Evolutionary conservation across 2,329 filamentous ascomycete genomes (phyloP).

Genomic region (Apiospora saccharicola): DNA sequence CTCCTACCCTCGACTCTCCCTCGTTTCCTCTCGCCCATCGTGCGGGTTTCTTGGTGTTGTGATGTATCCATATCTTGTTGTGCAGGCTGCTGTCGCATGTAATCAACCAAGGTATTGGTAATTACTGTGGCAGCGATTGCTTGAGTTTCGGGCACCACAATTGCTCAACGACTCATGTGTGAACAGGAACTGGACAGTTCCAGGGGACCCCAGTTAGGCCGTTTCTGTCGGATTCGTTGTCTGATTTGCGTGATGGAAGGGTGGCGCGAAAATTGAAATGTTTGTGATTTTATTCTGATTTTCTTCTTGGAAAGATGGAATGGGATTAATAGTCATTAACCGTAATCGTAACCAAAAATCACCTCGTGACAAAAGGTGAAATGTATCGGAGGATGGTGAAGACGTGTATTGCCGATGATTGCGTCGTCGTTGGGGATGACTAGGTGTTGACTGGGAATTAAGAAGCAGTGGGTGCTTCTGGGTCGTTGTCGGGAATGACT

Average conservation of each 20-base stretch:
- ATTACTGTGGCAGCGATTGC: slow-evolving; percentile 35
- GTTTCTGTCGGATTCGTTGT: slow-evolving; percentile 20
- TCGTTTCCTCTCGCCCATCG: slow-evolving; percentile 19
- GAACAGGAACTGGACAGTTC: neutral
- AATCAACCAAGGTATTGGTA: slow-evolving; percentile 28
- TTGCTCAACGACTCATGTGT: slow-evolving; percentile 34
- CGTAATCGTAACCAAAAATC: slow-evolving; percentile 36
- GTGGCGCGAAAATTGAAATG: slow-evolving; percentile 30
- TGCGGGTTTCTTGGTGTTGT: slow-evolving; percentile 1
- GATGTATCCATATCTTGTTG: neutral
- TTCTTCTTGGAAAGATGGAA: slow-evolving; percentile 31
- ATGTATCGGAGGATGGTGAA: slow-evolving; percentile 5
- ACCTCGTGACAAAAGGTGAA: slow-evolving; percentile 3
- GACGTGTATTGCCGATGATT: slow-evolving; percentile 14
- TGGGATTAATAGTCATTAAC: slow-evolving; percentile 39
- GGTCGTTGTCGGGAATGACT: slow-evolving; percentile 21
- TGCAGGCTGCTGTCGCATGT: slow-evolving; percentile 22
- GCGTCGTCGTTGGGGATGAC: slow-evolving; percentile 5
- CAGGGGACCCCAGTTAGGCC: slow-evolving; percentile 24
- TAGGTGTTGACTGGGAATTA: slow-evolving; percentile 30
- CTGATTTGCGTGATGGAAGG: slow-evolving; percentile 24
- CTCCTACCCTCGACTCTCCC: slow-evolving; percentile 25
- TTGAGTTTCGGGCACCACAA: slow-evolving; percentile 38
- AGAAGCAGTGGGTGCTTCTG: slow-evolving; percentile 25
- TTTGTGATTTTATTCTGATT: slow-evolving; percentile 32